Evolutionary conservation across 768 basidiomycete genomes (phyloP).

Genomic region (Hygrocybe coccinea): DNA sequence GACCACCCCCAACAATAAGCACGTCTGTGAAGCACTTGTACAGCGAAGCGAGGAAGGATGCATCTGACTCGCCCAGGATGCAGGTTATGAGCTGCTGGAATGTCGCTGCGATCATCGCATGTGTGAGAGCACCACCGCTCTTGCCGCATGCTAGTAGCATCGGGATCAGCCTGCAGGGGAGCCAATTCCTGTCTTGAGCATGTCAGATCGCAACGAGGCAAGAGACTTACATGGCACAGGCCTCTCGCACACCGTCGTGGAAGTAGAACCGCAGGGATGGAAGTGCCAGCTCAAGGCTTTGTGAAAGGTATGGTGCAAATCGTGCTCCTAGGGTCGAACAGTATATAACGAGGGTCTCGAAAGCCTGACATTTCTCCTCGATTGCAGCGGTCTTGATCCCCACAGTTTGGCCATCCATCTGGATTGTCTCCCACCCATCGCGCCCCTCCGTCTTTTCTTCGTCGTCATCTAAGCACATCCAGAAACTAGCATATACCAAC

Average conservation of each 20-base stretch:
- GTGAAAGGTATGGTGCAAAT: constrained; percentile 70
- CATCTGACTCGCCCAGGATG: constrained; percentile 63
- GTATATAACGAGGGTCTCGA: constrained; percentile 81
- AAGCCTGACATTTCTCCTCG: constrained; percentile 85
- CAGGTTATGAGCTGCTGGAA: constrained; percentile 61
- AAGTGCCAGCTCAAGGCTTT: constrained; percentile 65
- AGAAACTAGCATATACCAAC: constrained; percentile 1
- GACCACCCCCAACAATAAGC: constrained; percentile 54
- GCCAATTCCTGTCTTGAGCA: background rate
- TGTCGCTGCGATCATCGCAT: constrained; percentile 63
- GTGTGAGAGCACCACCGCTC: constrained; percentile 55
- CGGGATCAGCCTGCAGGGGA: constrained; percentile 54
- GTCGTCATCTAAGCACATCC: constrained; percentile 41
- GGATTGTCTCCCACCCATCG: constrained; percentile 76
- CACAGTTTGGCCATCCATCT: constrained; percentile 70
- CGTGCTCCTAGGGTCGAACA: constrained; percentile 60
- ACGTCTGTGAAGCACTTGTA: constrained; percentile 67
- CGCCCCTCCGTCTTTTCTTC: constrained; percentile 51
- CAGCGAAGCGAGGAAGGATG: constrained; percentile 72
- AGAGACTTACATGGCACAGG: constrained; percentile 59
- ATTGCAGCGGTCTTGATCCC: constrained; percentile 76
- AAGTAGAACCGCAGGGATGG: constrained; percentile 72
- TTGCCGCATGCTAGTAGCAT: constrained; percentile 68
- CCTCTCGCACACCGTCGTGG: constrained; percentile 81
- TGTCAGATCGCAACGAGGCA: background rate